phyloP scores from a whole-genome alignment of 75 land plant species.

The Cunninghamia lanceolata region DNA sequence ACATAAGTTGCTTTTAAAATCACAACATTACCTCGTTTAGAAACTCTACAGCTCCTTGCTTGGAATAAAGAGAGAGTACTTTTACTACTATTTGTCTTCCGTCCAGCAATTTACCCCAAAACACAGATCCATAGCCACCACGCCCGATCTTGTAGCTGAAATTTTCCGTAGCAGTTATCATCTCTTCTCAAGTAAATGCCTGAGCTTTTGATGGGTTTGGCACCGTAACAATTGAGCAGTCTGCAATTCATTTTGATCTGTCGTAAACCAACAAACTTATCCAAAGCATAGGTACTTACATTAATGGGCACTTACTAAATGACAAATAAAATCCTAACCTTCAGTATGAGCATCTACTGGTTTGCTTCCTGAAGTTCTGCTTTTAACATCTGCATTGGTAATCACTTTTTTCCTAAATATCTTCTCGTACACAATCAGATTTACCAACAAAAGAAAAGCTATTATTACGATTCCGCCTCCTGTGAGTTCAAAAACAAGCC shows the following conservation, averaged over 20 bases:
- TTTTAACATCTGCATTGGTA: background rate
- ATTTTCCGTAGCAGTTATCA: constrained; percentile 40
- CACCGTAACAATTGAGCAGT: background rate
- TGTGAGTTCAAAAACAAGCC: background rate
- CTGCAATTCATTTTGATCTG: too few species aligned
- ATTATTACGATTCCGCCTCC: background rate
- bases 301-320: too few species aligned
- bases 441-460: background rate
- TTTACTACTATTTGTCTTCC: constrained; percentile 44
- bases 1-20: background rate
- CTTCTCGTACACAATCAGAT: background rate
- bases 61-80: constrained; percentile 33
- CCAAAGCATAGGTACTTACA: too few species aligned
- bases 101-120: constrained; percentile 24
- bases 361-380: background rate
- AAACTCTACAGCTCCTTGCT: constrained; percentile 48
- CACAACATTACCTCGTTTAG: constrained; percentile 25
- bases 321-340: too few species aligned
- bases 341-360: too few species aligned
- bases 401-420: background rate
- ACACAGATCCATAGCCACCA: constrained; percentile 55
- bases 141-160: constrained; percentile 42
- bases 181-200: constrained; percentile 36
- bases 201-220: background rate
- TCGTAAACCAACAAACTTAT: too few species aligned